Evolutionary conservation across 2,329 filamentous ascomycete genomes (phyloP).

Genomic region (Fusarium mundagurra): DNA sequence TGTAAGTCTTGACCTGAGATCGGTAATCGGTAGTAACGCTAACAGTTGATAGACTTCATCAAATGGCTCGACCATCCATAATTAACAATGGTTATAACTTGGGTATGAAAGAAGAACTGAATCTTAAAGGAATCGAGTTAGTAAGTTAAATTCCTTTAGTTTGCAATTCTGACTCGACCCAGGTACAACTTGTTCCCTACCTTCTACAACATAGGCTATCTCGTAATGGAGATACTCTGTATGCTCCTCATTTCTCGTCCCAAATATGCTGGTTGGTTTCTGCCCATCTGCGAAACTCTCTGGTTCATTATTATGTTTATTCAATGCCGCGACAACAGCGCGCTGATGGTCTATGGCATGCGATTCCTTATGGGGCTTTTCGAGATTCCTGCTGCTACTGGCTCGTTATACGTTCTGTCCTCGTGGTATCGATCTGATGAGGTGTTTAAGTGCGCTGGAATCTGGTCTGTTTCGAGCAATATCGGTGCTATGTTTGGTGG

Average conservation of each 20-base stretch:
- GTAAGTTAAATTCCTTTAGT: no score
- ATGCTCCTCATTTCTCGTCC: constrained; percentile 43
- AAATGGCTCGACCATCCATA: constrained; percentile 49
- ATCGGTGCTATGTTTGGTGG: constrained; percentile 31
- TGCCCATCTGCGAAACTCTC: constrained; percentile 21
- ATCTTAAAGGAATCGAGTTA: constrained; percentile 47
- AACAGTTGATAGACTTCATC: constrained; percentile 42
- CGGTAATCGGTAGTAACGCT: constrained; percentile 16
- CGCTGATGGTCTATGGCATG: constrained; percentile 25
- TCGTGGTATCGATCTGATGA: constrained; percentile 49
- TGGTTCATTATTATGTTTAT: constrained; percentile 31
- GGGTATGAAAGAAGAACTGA: constrained; percentile 51
- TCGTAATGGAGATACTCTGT: constrained; percentile 40
- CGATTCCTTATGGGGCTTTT: constrained; percentile 35
- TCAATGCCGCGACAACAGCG: constrained; percentile 19
- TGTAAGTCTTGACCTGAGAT: neutral
- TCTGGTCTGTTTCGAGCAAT: constrained; percentile 55
- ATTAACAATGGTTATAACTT: constrained; percentile 52
- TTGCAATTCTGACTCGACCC: neutral
- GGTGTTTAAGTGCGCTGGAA: constrained; percentile 59
- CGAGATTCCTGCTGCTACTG: constrained; percentile 32
- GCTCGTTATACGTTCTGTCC: constrained; percentile 45
- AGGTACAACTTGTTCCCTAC: constrained; percentile 40
- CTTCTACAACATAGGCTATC: constrained; percentile 44
- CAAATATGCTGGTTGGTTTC: constrained; percentile 18